Percentiles rank a stretch among this genome's conserved stretches.
These are phyloP conservation scores for Alternaria sp. DNA, from an alignment of 2,329 filamentous ascomycete species.

Conservation along the genomic window DNA sequence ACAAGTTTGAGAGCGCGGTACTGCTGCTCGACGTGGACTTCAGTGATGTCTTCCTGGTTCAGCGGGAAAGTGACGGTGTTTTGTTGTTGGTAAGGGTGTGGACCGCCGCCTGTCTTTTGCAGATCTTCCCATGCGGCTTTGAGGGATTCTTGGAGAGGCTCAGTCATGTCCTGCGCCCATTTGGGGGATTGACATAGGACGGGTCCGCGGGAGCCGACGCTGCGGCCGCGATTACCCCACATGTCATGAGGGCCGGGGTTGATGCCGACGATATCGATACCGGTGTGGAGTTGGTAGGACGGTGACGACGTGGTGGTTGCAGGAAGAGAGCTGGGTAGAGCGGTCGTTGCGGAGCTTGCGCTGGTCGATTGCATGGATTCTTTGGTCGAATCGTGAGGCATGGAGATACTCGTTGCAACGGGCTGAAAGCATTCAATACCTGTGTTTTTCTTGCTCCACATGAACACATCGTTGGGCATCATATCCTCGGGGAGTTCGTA, in stretches of 20 bases:
- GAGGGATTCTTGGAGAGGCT: neutral
- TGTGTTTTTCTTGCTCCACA: slow-evolving; percentile 6
- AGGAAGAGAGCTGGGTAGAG: neutral
- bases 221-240: neutral
- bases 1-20: slow-evolving; percentile 17
- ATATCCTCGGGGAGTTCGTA: slow-evolving; percentile 6
- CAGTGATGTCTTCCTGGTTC: slow-evolving; percentile 21
- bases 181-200: neutral
- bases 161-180: neutral
- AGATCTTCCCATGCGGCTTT: neutral
- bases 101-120: neutral
- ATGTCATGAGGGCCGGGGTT: neutral
- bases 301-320: neutral
- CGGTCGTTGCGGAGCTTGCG: neutral
- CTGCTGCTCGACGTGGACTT: slow-evolving; percentile 18
- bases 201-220: neutral
- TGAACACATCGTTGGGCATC: slow-evolving; percentile 9
- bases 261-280: neutral
- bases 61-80: slow-evolving; percentile 15
- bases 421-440: slow-evolving; percentile 11
- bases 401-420: neutral
- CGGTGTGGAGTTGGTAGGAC: neutral
- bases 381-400: neutral
- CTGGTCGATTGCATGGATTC: neutral
- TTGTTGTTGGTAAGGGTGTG: neutral